Conservation (phyloP, 2,329 filamentous ascomycete genomes). For the Daldinia sp. region DNA sequence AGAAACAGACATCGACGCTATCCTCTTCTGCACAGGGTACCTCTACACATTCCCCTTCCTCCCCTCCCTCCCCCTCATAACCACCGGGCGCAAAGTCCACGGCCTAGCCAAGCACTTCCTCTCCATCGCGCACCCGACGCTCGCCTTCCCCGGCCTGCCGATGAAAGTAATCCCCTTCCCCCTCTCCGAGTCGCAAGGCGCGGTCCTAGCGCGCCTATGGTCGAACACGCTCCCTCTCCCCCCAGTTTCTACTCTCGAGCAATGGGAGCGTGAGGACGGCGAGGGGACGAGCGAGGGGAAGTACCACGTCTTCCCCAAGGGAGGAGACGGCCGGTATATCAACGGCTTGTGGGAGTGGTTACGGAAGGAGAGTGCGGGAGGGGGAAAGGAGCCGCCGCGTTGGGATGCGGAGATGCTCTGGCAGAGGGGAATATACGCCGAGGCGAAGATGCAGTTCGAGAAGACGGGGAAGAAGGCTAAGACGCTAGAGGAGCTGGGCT, state of each 20-base stretch:
- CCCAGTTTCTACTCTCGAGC: conserved; percentile 66
- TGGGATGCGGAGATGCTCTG: conserved; percentile 79
- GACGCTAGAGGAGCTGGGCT: conserved; percentile 76
- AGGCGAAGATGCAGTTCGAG: conserved; percentile 77
- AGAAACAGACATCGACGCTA: conserved; percentile 73
- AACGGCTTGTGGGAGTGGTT: conserved; percentile 73
- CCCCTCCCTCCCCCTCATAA: conserved; percentile 62
- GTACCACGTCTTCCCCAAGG: conserved; percentile 60
- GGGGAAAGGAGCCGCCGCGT: conserved; percentile 72
- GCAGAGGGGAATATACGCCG: conserved; percentile 72
- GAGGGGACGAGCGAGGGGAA: conserved; percentile 53
- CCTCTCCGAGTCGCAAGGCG: conserved; percentile 78
- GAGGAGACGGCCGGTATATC: conserved; percentile 73
- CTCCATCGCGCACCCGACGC: conserved; percentile 75
- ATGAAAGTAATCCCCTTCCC: conserved; percentile 91
- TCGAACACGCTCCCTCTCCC: conserved; percentile 75
- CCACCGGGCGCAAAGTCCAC: conserved; percentile 73
- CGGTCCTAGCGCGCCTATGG: conserved; percentile 80
- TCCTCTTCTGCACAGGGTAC: conserved; percentile 91
- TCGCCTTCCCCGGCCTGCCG: conserved; percentile 79
- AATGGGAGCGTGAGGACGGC: conserved; percentile 70
- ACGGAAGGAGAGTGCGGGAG: conserved; percentile 49
- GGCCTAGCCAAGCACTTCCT: conserved; percentile 84
- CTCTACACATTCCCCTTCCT: conserved; percentile 85
- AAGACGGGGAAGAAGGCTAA: conserved; percentile 69